These are phyloP conservation scores for Blastomyces percursus DNA, from an alignment of 2,329 filamentous ascomycete genomes.

Conservation along the genomic window DNA sequence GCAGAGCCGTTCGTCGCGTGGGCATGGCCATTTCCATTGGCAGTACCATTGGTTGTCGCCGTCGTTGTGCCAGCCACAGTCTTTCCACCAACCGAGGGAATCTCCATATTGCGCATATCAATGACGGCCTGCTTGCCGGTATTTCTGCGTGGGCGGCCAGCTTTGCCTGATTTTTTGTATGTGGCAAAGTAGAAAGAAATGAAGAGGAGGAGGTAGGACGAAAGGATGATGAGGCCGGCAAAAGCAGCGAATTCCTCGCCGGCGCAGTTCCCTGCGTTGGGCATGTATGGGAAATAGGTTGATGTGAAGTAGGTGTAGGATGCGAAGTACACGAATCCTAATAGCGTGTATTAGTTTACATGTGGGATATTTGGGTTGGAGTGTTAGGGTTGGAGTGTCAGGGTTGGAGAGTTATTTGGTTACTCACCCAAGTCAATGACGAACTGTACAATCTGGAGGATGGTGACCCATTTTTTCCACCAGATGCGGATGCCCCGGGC, in stretches of 20 bases:
- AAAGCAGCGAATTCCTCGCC: conserved; percentile 90
- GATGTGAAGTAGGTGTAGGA: conserved; percentile 89
- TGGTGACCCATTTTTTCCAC: conserved; percentile 98
- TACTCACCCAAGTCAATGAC: conserved; percentile 76
- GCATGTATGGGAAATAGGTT: conserved; percentile 68
- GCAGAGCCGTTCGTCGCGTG: conserved; percentile 15
- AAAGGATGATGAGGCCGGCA: conserved; percentile 72
- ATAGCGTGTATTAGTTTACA: not conserved
- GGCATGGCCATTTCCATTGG: conserved; percentile 2
- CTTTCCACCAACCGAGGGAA: conserved; percentile 32
- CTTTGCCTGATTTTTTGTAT: conserved; percentile 53
- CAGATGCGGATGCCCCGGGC: conserved; percentile 81
- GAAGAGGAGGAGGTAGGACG: conserved; percentile 85
- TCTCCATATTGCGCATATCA: conserved; percentile 66
- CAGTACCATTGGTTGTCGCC: conserved; percentile 9
- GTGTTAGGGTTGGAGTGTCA: not conserved
- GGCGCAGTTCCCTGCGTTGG: conserved; percentile 68
- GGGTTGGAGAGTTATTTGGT: not conserved
- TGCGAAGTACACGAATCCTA: conserved; percentile 88
- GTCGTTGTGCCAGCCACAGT: conserved; percentile 23
- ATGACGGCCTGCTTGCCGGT: conserved; percentile 77
- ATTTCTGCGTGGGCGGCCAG: conserved; percentile 33
- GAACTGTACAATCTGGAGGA: conserved; percentile 87
- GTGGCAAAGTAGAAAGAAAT: conserved; percentile 91
- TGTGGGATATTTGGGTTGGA: not conserved